Evolutionary conservation across 768 basidiomycete genomes (phyloP).

Genomic region (Boletus subparvulus): DNA sequence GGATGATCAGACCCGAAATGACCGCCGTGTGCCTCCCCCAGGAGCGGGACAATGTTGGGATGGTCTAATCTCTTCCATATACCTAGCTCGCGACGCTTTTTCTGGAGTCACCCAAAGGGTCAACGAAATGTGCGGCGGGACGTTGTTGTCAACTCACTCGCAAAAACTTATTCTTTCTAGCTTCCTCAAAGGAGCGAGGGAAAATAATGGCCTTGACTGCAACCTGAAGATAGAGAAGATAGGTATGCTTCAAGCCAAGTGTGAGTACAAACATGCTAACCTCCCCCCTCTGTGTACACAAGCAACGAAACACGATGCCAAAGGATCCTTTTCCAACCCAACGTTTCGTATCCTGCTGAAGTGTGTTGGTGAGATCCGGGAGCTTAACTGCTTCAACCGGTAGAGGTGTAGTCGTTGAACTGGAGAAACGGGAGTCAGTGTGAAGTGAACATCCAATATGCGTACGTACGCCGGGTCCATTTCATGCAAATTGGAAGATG

Average conservation of each 20-base stretch:
- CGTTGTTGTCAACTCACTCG: not conserved
- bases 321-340: not conserved
- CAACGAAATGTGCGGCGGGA: not conserved
- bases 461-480: not conserved
- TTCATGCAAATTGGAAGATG: not conserved
- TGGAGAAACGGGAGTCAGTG: not conserved
- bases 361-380: conserved; percentile 1
- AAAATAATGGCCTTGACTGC: conserved; percentile 2
- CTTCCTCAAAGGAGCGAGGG: not conserved
- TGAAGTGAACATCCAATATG: not conserved
- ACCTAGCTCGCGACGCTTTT: conserved; percentile 1
- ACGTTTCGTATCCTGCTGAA: not conserved
- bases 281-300: not conserved
- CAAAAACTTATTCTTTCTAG: not conserved
- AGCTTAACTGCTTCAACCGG: not conserved
- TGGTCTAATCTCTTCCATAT: conserved; percentile 8
- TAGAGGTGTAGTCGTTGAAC: not conserved
- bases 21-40: not conserved
- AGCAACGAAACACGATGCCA: not conserved
- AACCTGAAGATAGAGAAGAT: not conserved
- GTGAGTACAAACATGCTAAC: not conserved
- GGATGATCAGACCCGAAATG: conserved; percentile 4
- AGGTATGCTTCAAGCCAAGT: not conserved
- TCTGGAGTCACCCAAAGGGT: not conserved
- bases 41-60: conserved; percentile 9